Evolutionary conservation across 345 rosid genomes (phyloP).

Genomic region (Arabidopsis arenosa): DNA sequence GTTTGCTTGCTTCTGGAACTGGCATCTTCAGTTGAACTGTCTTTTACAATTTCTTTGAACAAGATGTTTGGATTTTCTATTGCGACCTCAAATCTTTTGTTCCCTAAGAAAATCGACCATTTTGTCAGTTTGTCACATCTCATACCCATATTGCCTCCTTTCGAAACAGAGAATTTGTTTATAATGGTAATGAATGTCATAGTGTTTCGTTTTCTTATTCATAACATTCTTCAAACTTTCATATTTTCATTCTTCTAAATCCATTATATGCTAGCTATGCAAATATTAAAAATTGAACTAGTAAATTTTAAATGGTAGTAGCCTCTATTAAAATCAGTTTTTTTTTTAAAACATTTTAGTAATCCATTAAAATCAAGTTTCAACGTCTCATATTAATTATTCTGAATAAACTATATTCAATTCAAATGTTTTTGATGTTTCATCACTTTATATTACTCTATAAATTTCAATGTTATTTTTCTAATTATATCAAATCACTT

Average conservation of each 20-base stretch:
- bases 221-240: neutral
- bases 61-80: slow-evolving; percentile 33
- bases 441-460: no score
- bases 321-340: no score
- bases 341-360: no score
- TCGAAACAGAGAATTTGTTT: slow-evolving; percentile 1
- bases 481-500: no score
- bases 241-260: neutral
- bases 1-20: slow-evolving; percentile 40
- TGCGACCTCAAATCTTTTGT: slow-evolving; percentile 35
- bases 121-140: slow-evolving; percentile 26
- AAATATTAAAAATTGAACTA: no score
- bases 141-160: slow-evolving; percentile 23
- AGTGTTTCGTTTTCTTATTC: neutral
- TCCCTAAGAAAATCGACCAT: slow-evolving; percentile 33
- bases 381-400: no score
- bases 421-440: neutral
- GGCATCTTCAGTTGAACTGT: slow-evolving; percentile 39
- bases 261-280: no score
- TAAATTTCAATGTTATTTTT: no score
- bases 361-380: no score
- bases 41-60: slow-evolving; percentile 32
- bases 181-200: neutral
- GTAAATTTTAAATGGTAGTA: no score
- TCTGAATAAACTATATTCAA: no score